These are phyloP conservation scores for Hawksworthiomyces lignivorus DNA, from an alignment of 2,329 filamentous ascomycete species.

Conservation along the genomic window DNA sequence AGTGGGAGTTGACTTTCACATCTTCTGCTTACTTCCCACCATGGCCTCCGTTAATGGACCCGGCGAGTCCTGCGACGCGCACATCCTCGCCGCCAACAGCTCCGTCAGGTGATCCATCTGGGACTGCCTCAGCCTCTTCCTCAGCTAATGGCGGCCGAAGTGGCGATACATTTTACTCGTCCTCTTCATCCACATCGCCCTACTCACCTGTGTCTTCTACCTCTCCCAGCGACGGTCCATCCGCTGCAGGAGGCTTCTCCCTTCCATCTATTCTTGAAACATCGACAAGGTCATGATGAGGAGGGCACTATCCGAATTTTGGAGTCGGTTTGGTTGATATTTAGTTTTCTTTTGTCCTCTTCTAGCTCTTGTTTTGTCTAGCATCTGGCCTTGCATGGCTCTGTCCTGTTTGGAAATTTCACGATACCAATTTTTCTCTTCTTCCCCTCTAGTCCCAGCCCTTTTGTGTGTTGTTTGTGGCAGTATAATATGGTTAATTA, in stretches of 20 bases:
- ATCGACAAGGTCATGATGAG: not conserved
- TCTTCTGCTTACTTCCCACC: too few relatives aligned
- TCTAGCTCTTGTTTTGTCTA: not conserved
- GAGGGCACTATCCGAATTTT: not conserved
- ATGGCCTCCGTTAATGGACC: too few relatives aligned
- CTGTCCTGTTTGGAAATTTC: not conserved
- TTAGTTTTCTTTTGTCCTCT: too few relatives aligned
- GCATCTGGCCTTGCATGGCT: not conserved
- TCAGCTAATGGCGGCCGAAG: not conserved
- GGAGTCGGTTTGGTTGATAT: not conserved
- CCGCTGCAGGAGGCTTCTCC: constrained; percentile 5
- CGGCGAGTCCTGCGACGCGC: too few relatives aligned
- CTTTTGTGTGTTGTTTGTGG: not conserved
- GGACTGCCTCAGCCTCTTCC: too few relatives aligned
- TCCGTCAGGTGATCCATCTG: too few relatives aligned
- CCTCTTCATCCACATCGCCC: constrained; percentile 4
- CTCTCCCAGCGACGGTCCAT: not conserved
- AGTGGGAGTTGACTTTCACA: too few relatives aligned
- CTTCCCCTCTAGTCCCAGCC: not conserved
- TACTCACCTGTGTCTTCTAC: not conserved
- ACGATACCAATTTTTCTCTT: constrained; percentile 3
- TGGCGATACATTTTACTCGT: constrained; percentile 1
- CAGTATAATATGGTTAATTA: too few relatives aligned
- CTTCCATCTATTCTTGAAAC: constrained; percentile 8
- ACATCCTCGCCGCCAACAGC: too few relatives aligned